Conservation (phyloP, 768 basidiomycete genomes). For the Tremella mesenterica region DNA sequence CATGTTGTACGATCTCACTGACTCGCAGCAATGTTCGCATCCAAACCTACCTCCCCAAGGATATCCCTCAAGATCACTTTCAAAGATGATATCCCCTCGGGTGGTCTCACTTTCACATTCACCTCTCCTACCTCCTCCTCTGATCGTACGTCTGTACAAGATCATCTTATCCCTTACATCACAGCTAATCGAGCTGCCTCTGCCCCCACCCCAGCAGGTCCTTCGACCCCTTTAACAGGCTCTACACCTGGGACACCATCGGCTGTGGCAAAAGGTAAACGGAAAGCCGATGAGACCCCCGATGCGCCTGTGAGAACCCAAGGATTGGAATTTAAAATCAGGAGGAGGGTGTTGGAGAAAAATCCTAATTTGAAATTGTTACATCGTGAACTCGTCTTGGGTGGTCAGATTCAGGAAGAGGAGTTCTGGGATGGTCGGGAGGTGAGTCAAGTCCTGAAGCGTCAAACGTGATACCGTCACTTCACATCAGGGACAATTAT, state of each 20-base stretch:
- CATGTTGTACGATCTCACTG: conserved; percentile 2
- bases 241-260: conserved; percentile 3
- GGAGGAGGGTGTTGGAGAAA: conserved; percentile 55
- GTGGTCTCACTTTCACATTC: conserved; percentile 41
- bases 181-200: conserved; percentile 25
- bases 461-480: too few relatives aligned
- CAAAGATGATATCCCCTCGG: conserved; percentile 34
- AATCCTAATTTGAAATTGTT: conserved; percentile 69
- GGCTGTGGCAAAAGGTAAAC: conserved; percentile 16
- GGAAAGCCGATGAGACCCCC: conserved; percentile 24
- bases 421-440: conserved; percentile 98
- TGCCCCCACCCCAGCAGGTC: conserved; percentile 5
- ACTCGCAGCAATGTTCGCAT: conserved; percentile 40
- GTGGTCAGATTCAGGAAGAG: conserved; percentile 60
- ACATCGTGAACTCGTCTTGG: conserved; percentile 78
- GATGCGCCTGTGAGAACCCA: too few relatives aligned
- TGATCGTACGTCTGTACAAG: conserved; percentile 37
- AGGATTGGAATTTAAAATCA: conserved; percentile 8
- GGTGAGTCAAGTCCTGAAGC: conserved; percentile 53
- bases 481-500: too few relatives aligned
- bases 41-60: conserved; percentile 35
- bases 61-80: conserved; percentile 41
- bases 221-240: conserved; percentile 2
- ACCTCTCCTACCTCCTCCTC: conserved; percentile 20
- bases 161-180: conserved; percentile 35